These are phyloP conservation scores for Coccomyxa sp. DNA, from an alignment of 139 green algal genomes.

Conservation along the genomic window DNA sequence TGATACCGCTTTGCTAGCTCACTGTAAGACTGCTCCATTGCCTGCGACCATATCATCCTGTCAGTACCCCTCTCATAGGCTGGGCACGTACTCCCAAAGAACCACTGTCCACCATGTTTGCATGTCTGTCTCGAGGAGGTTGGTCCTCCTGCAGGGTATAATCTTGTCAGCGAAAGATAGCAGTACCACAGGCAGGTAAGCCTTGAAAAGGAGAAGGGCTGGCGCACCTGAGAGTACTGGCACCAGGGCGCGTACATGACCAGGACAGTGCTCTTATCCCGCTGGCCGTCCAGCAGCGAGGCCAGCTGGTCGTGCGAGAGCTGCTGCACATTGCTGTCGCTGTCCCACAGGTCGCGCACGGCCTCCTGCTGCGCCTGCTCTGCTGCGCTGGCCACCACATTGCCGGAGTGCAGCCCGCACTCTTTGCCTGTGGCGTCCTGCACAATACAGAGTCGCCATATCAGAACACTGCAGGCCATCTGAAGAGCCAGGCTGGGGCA, in stretches of 20 bases:
- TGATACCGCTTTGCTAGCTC: constrained; percentile 59
- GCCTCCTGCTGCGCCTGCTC: constrained; percentile 33
- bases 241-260: constrained; percentile 97
- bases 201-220: not conserved
- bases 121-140: too few relatives aligned
- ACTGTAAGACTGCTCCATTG: constrained; percentile 69
- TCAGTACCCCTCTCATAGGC: too few relatives aligned
- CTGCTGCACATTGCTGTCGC: constrained; percentile 31
- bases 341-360: constrained; percentile 59
- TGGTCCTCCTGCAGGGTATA: too few relatives aligned
- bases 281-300: constrained; percentile 44
- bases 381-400: constrained; percentile 49
- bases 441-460: too few relatives aligned
- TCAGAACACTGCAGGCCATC: too few relatives aligned
- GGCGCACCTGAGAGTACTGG: constrained; percentile 78
- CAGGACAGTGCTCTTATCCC: constrained; percentile 73
- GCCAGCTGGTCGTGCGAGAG: constrained; percentile 58
- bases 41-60: constrained; percentile 57
- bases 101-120: too few relatives aligned
- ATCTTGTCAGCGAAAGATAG: too few relatives aligned
- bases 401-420: constrained; percentile 95
- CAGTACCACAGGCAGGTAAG: too few relatives aligned
- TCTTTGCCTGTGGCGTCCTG: constrained; percentile 83
- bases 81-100: too few relatives aligned
- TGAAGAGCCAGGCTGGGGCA: too few relatives aligned